These are phyloP conservation scores for Cucurbita argyrosperma DNA, from an alignment of 306 rosid genomes.

Conservation along the genomic window DNA sequence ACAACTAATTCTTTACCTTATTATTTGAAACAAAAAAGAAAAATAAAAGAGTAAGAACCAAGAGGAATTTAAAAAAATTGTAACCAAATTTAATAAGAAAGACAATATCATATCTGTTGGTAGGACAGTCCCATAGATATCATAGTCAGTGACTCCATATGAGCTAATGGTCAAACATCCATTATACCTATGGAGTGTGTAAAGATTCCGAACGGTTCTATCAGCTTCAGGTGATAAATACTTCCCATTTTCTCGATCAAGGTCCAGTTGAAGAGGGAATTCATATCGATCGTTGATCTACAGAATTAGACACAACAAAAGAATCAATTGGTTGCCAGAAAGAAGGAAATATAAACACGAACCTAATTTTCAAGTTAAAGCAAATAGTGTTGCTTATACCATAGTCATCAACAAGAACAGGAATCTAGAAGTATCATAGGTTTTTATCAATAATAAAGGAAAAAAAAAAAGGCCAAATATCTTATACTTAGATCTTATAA, in stretches of 20 bases:
- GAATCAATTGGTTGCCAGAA: background rate
- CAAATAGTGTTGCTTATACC: background rate
- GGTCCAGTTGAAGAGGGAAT: constrained; percentile 95
- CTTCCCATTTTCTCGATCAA: constrained; percentile 78
- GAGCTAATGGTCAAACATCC: background rate
- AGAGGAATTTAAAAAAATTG: background rate
- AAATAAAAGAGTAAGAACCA: background rate
- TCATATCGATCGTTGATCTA: constrained; percentile 97
- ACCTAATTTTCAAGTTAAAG: background rate
- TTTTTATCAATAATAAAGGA: background rate
- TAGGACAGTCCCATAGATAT: background rate
- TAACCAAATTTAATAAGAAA: background rate
- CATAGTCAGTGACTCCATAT: background rate
- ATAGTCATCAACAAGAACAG: background rate
- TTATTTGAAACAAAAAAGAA: background rate
- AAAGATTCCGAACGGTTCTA: constrained; percentile 76
- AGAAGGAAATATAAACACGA: background rate
- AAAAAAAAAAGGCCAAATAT: background rate
- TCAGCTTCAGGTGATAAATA: constrained; percentile 96
- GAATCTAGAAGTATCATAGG: background rate
- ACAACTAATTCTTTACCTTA: background rate
- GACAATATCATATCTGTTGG: background rate
- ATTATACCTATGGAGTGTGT: constrained; percentile 87
- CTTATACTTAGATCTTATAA: no score
- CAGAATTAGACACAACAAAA: constrained; percentile 5